phyloP scores from a whole-genome alignment of 2,329 filamentous ascomycete genomes.

The Aspergillus aculeatinus region DNA sequence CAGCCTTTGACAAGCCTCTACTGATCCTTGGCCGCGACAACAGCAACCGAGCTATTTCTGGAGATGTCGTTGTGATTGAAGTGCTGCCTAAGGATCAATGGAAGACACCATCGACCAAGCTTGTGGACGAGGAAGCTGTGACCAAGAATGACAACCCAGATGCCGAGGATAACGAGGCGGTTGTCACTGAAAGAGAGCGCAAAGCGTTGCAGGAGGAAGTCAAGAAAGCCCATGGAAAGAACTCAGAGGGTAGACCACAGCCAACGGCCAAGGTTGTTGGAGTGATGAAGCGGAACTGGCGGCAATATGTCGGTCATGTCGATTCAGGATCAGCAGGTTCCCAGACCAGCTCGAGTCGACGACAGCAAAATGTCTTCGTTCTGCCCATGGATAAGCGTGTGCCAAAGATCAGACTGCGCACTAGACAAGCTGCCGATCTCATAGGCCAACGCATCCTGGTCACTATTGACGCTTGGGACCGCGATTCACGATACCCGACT shows the following conservation, averaged over 20 bases:
- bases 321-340: conserved; percentile 80
- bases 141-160: conserved; percentile 95
- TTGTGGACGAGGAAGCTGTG: conserved; percentile 88
- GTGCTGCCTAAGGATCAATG: conserved; percentile 91
- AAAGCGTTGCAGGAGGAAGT: conserved; percentile 88
- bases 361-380: conserved; percentile 89
- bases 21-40: conserved; percentile 89
- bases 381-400: conserved; percentile 98
- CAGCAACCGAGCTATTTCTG: conserved; percentile 90
- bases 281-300: conserved; percentile 92
- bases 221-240: conserved; percentile 76
- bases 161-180: conserved; percentile 67
- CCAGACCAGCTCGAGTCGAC: conserved; percentile 71
- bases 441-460: conserved; percentile 89
- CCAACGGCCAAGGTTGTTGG: conserved; percentile 92
- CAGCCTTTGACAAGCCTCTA: conserved; percentile 84
- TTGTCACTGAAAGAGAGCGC: conserved; percentile 86
- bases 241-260: conserved; percentile 73
- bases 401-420: conserved; percentile 91
- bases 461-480: conserved; percentile 92
- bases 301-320: conserved; percentile 95
- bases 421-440: conserved; percentile 83
- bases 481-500: conserved; percentile 85
- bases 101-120: conserved; percentile 93
- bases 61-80: conserved; percentile 90